phyloP scores from a whole-genome alignment of 345 rosid genomes.

The Dipteronia sinensis region DNA sequence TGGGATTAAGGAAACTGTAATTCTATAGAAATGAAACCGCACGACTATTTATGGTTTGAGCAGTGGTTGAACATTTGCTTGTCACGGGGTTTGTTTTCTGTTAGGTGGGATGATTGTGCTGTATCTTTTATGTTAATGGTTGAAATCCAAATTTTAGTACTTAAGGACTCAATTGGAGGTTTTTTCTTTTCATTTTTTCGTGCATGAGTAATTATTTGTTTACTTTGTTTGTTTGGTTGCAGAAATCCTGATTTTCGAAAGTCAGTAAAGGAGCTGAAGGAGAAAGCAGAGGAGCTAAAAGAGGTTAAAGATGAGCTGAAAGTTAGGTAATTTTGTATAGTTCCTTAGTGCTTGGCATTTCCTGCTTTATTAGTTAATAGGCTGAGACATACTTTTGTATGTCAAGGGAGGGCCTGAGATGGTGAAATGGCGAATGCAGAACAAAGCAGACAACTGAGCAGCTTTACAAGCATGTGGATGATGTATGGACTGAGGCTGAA shows the following conservation, averaged over 20 bases:
- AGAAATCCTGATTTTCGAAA: conserved; percentile 79
- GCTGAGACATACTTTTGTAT: conserved; percentile 60
- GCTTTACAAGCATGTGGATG: conserved; percentile 86
- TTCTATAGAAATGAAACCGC: neutral
- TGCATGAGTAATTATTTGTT: neutral
- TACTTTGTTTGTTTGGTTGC: conserved; percentile 12
- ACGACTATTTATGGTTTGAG: neutral
- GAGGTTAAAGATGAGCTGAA: conserved; percentile 71
- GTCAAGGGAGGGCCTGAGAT: conserved; percentile 73
- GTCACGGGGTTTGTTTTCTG: neutral
- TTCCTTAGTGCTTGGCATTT: conserved; percentile 5
- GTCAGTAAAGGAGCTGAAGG: conserved; percentile 80
- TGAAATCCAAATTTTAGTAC: neutral
- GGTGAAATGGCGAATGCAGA: conserved; percentile 79
- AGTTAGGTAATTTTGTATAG: conserved; percentile 57
- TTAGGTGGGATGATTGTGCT: neutral
- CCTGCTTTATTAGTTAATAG: conserved; percentile 45
- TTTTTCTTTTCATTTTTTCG: neutral
- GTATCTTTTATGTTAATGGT: neutral
- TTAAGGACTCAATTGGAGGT: neutral
- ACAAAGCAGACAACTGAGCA: conserved; percentile 89
- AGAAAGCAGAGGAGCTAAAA: conserved; percentile 67
- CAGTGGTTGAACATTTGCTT: neutral
- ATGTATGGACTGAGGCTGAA: conserved; percentile 89
- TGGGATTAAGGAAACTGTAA: neutral